Base-by-base conservation (phyloP, 768 basidiomycete species). In the Pleurotus pulmonarius region DNA sequence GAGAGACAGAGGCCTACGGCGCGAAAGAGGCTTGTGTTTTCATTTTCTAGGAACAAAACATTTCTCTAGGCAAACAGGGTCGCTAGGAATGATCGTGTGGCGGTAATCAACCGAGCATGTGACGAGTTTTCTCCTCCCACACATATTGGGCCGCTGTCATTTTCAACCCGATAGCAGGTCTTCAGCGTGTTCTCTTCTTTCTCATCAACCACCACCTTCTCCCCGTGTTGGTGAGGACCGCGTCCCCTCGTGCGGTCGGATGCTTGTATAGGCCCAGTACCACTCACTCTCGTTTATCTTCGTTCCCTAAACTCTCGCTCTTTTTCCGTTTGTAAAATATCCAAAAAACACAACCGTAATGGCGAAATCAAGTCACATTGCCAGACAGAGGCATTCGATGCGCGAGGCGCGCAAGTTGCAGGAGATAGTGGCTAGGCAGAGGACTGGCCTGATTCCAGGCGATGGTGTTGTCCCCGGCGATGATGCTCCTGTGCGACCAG, bases 121-220 rank as follows among this genome's bases (percentile, higher is more conserved):
- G 51, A 53, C 51, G 51, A 40, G 24, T 20, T 18, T 53, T 53
- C 51, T 41, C 51, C 51, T 53, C 18, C 41, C 38, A 40, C 20
- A 13, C 18, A n/a, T 3, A 53, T 16, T 40, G 15, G 34, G 20
- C 12, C 16, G 41, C n/a, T 13, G 3, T 34, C 29, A 34, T 34
- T 34, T 8, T 34, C 29, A 34, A 3, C 8, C 29, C 29, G 29
- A 34, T 34, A 34, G 29, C 29, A 34, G 29, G 29, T 8, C 8
- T 34, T 8, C 34, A 15, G 41, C 18, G 16, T 47, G 46, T 20
- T 13, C 22, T 41, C 1, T n/a, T 53, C 38, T 41, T 39, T 41
- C 24, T 12, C 24, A 22, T 15, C 25, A 16, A 20, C 39, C 51
- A 41, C n/a, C 51, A 44, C n/a, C 41, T 44, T 22, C 20, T n/a